Evolutionary conservation across 202 grass and related monocot species (phyloP).

Genomic region (Panicum virgatum): DNA sequence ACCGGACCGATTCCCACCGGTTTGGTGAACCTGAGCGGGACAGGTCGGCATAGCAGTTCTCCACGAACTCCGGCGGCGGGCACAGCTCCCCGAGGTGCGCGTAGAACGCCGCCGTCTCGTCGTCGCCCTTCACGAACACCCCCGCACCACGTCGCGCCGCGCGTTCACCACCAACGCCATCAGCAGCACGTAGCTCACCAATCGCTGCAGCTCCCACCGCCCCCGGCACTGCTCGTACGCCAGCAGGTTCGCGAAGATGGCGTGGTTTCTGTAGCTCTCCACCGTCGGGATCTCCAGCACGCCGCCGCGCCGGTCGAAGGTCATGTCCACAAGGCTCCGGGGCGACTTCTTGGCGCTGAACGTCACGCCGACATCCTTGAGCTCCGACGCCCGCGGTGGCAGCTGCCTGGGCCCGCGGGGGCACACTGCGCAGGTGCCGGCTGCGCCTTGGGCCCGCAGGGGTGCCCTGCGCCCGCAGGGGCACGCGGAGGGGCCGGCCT

Average conservation of each 20-base stretch:
- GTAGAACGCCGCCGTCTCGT: conserved; percentile 54
- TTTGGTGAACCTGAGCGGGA: too few species aligned
- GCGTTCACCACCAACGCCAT: conserved; percentile 42
- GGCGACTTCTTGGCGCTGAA: conserved; percentile 44
- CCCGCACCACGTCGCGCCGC: conserved; percentile 47
- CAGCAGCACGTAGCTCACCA: conserved; percentile 63
- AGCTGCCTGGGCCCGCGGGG: too few species aligned
- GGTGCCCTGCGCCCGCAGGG: too few species aligned
- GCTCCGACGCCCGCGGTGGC: conserved; percentile 48
- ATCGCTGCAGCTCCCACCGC: conserved; percentile 41
- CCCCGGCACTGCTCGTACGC: conserved; percentile 68
- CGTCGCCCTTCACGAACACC: conserved; percentile 43
- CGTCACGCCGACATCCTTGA: conserved; percentile 51
- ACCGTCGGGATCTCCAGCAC: conserved; percentile 61
- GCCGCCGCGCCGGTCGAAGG: conserved; percentile 37
- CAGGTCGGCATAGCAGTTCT: conserved; percentile 51
- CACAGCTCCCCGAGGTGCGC: conserved; percentile 56
- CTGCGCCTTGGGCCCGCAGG: too few species aligned
- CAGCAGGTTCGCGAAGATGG: conserved; percentile 49
- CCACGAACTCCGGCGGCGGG: conserved; percentile 25
- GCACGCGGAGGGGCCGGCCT: too few species aligned
- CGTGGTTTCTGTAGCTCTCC: conserved; percentile 51
- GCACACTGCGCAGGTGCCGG: too few species aligned
- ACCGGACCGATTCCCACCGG: too few species aligned
- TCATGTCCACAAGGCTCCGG: conserved; percentile 51